Percentiles rank a stretch among this genome's conserved stretches.
These are phyloP conservation scores for Xylariaceae sp. DNA, from an alignment of 2,329 filamentous ascomycete genomes.

Conservation along the genomic window DNA sequence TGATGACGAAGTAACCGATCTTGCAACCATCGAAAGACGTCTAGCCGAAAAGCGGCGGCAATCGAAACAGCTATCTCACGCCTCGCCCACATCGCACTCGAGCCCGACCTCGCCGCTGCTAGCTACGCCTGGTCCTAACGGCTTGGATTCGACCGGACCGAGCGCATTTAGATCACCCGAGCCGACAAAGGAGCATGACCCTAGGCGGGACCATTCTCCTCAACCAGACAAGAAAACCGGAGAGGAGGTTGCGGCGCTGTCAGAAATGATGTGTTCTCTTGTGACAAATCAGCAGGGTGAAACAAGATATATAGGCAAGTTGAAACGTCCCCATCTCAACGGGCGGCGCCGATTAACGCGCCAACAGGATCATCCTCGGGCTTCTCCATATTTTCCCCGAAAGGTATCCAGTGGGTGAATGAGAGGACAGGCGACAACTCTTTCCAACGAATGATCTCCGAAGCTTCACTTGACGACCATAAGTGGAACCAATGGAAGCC, in stretches of 20 bases:
- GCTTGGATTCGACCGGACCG: conserved; percentile 43
- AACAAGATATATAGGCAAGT: conserved; percentile 85
- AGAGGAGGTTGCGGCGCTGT: conserved; percentile 77
- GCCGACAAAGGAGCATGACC: conserved; percentile 38
- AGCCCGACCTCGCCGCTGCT: conserved; percentile 50
- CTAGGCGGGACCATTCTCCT: conserved; percentile 38
- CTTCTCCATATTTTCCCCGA: conserved; percentile 97
- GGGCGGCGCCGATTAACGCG: neutral
- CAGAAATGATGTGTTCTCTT: conserved; percentile 98
- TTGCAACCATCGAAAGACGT: conserved; percentile 80
- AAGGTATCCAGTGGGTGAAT: conserved; percentile 97
- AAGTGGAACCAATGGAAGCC: conserved; percentile 98
- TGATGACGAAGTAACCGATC: conserved; percentile 80
- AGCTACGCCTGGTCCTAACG: conserved; percentile 40
- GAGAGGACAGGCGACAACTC: conserved; percentile 93
- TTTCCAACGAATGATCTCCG: conserved; percentile 90
- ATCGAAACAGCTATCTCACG: conserved; percentile 46
- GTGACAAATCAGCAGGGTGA: conserved; percentile 94
- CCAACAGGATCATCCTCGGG: conserved; percentile 81
- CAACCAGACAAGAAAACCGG: conserved; percentile 43
- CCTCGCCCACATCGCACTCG: conserved; percentile 43
- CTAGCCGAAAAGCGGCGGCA: conserved; percentile 53
- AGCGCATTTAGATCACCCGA: conserved; percentile 53
- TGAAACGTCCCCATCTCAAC: neutral
- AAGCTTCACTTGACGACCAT: conserved; percentile 85